Evolutionary conservation across 345 rosid genomes (phyloP).

Genomic region (Barbarea vulgaris): DNA sequence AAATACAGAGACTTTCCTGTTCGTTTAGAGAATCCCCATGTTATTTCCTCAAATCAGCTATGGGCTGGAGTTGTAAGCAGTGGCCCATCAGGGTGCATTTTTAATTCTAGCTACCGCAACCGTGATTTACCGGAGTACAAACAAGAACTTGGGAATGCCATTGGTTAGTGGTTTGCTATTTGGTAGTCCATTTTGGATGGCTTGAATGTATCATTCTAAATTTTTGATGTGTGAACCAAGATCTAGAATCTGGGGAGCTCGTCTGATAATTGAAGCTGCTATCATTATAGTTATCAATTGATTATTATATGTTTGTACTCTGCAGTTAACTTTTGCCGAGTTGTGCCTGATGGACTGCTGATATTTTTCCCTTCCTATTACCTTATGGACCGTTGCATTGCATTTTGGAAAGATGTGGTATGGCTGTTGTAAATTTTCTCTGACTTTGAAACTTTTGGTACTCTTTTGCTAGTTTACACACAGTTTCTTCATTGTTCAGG

Average conservation of each 20-base stretch:
- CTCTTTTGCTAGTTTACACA: conserved; percentile 22
- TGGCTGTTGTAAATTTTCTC: conserved; percentile 37
- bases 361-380: conserved; percentile 96
- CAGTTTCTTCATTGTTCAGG: conserved; percentile 46
- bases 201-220: conserved; percentile 23
- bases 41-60: conserved; percentile 82
- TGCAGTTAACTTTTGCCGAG: conserved; percentile 88
- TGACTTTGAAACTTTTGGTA: conserved; percentile 27
- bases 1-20: conserved; percentile 81
- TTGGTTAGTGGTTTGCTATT: conserved; percentile 60
- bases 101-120: conserved; percentile 79
- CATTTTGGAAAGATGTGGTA: conserved; percentile 85
- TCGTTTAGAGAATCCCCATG: conserved; percentile 97
- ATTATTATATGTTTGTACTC: conserved; percentile 29
- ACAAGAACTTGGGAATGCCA: conserved; percentile 95
- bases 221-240: conserved; percentile 15
- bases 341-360: conserved; percentile 94
- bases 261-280: neutral
- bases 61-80: conserved; percentile 91
- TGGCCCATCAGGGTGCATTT: conserved; percentile 81
- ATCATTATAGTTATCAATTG: conserved; percentile 3
- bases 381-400: conserved; percentile 81
- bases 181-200: conserved; percentile 27
- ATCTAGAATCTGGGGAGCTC: conserved; percentile 11
- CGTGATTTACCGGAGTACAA: conserved; percentile 89